Percentiles rank a stretch among this genome's conserved stretches.
Conservation (phyloP, 2,329 filamentous ascomycete genomes). For the Penicillium polonicum region DNA sequence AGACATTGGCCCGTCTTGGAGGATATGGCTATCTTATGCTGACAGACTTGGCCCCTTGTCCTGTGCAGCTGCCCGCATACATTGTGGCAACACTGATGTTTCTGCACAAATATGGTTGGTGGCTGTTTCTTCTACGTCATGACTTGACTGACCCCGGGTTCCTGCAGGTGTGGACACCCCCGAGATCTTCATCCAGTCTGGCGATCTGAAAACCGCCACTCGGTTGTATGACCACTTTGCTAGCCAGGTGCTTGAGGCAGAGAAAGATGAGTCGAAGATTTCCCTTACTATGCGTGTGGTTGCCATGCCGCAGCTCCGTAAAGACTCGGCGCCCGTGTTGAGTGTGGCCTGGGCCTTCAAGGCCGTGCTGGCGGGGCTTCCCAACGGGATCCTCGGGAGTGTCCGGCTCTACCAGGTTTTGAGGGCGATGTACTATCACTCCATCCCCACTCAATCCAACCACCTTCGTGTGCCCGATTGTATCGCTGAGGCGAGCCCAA, state of each 20-base stretch:
- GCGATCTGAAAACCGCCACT: slow-evolving; percentile 35
- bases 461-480: slow-evolving; percentile 20
- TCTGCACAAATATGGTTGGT: slow-evolving; percentile 27
- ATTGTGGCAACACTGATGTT: slow-evolving; percentile 44
- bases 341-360: slow-evolving; percentile 39
- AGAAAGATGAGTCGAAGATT: slow-evolving; percentile 35
- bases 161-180: slow-evolving; percentile 27
- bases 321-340: slow-evolving; percentile 27
- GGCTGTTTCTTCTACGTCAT: slow-evolving; percentile 3
- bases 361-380: slow-evolving; percentile 38
- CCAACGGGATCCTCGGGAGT: slow-evolving; percentile 42
- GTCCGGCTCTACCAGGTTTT: slow-evolving; percentile 34
- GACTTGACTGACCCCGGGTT: slow-evolving; percentile 10
- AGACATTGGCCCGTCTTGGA: slow-evolving; percentile 45
- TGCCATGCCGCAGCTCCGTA: slow-evolving; percentile 29
- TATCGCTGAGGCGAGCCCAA: slow-evolving; percentile 20
- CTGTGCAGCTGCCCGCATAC: slow-evolving; percentile 43
- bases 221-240: slow-evolving; percentile 45
- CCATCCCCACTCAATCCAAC: slow-evolving; percentile 13
- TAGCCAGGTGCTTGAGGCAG: slow-evolving; percentile 37
- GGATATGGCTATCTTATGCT: slow-evolving; percentile 42
- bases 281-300: slow-evolving; percentile 36
- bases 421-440: slow-evolving; percentile 29
- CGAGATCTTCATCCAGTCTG: slow-evolving; percentile 37
- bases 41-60: slow-evolving; percentile 37